Conservation (phyloP, 2,329 filamentous ascomycete genomes). For the Nakataea oryzae region DNA sequence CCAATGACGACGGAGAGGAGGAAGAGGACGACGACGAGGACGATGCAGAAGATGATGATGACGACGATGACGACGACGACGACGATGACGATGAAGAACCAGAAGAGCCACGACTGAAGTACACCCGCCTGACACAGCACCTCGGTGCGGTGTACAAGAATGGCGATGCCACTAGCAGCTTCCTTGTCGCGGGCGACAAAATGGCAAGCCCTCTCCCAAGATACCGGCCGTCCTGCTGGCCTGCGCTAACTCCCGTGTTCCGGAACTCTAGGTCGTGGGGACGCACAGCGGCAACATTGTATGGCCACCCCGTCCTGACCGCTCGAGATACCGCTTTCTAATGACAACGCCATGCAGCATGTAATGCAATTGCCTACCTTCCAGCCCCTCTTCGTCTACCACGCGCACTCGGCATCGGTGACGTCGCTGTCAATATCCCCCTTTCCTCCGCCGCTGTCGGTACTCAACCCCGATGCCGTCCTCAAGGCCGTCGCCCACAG, state of each 20-base stretch:
- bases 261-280: constrained; percentile 59
- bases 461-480: constrained; percentile 27
- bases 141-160: constrained; percentile 79
- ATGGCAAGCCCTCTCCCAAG: constrained; percentile 53
- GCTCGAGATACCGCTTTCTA: constrained; percentile 10
- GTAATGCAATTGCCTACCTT: constrained; percentile 76
- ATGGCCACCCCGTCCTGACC: constrained; percentile 22
- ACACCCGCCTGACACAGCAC: constrained; percentile 73
- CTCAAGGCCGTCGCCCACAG: constrained; percentile 22
- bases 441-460: constrained; percentile 49
- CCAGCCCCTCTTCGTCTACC: constrained; percentile 73
- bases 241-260: not conserved
- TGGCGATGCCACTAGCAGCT: constrained; percentile 87
- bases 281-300: constrained; percentile 97
- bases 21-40: constrained; percentile 27
- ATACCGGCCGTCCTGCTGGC: not conserved
- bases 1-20: constrained; percentile 12
- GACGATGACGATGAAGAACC: constrained; percentile 78
- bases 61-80: constrained; percentile 48
- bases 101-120: constrained; percentile 90
- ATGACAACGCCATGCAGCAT: constrained; percentile 45
- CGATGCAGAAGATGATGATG: constrained; percentile 32
- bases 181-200: constrained; percentile 87
- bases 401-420: constrained; percentile 85
- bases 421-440: constrained; percentile 87